Evolutionary conservation across 768 basidiomycete species (phyloP), one percentile per base, ranked within the genome.

Genomic region (Xanthoconium purpureum): DNA sequence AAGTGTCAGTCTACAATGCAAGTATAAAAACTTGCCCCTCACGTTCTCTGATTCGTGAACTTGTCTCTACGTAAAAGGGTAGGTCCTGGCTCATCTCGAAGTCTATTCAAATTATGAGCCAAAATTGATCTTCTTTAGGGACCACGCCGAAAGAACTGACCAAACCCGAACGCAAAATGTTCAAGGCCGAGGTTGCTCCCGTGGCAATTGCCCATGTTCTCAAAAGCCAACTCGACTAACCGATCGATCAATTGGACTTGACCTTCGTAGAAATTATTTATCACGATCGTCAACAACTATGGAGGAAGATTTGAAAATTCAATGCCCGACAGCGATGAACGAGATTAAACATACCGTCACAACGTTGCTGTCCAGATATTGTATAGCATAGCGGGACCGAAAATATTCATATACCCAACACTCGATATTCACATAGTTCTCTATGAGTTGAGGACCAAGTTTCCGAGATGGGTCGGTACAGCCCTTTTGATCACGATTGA

Each of bases 261-360:
- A 15, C 60, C 69, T 55, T 71, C 66, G 24, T 72, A 72, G 37
- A 72, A 71, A 40, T 57, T 63, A 28, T 71, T 71, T 28, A 68
- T 57, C 11, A 72, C 63, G 29, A 72, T 63, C 28, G 69, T 65
- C 48, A 71, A 49, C 13, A 71, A 38, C 71, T 72, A 36, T 24
- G 43, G 29, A 48, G 20, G 29, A 18, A 30, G 14, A 38, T 6
- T 17, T 50, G 30, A 56, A 46, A 6, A 35, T 15, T 12, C 5
- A 29, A 32, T 30, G 18, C 28, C 24, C 2, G 18, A 33, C 14
- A 18, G 24, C 13, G 18, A 45, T 0, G 47, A 50, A 38, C 0
- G 13, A n/a, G 14, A 30, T 37, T 18, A 39, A 36, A 63, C 61
- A 45, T 55, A 72, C 69, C 11, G 58, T 45, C 4, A 63, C 37